Conservation (phyloP, 2,329 filamentous ascomycete species). For the Falciphora oryzae region DNA sequence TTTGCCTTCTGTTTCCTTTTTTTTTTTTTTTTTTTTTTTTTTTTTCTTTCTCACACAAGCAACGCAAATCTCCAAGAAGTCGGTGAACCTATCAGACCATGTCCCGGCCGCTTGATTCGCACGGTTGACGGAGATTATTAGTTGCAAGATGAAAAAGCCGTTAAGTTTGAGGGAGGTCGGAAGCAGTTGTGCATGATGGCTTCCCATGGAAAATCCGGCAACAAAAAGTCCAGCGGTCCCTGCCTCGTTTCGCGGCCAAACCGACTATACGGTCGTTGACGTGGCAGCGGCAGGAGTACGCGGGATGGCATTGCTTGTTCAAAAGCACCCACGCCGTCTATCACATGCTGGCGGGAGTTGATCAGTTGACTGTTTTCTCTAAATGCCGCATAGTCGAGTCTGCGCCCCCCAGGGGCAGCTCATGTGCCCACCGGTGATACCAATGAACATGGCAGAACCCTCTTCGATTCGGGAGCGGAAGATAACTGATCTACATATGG, state of each 20-base stretch:
- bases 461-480: too few species aligned
- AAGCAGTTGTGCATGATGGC: constrained; percentile 16
- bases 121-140: constrained; percentile 4
- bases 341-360: not conserved
- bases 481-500: too few species aligned
- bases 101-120: constrained; percentile 3
- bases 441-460: too few species aligned
- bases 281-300: not conserved
- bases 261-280: not conserved
- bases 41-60: not conserved
- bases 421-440: too few species aligned
- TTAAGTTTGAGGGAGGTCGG: constrained; percentile 23
- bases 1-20: not conserved
- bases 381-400: too few species aligned
- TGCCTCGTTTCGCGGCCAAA: not conserved
- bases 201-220: constrained; percentile 17
- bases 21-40: too few species aligned
- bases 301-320: not conserved
- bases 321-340: not conserved
- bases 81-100: constrained; percentile 3
- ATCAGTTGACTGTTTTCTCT: not conserved
- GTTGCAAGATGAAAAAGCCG: constrained; percentile 20
- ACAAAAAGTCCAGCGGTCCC: not conserved
- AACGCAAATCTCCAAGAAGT: constrained; percentile 7
- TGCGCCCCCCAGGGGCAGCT: too few species aligned